Evolutionary conservation across 768 basidiomycete species (phyloP), one percentile per base, ranked within the genome.

Genomic region (Paxillus involutus): DNA sequence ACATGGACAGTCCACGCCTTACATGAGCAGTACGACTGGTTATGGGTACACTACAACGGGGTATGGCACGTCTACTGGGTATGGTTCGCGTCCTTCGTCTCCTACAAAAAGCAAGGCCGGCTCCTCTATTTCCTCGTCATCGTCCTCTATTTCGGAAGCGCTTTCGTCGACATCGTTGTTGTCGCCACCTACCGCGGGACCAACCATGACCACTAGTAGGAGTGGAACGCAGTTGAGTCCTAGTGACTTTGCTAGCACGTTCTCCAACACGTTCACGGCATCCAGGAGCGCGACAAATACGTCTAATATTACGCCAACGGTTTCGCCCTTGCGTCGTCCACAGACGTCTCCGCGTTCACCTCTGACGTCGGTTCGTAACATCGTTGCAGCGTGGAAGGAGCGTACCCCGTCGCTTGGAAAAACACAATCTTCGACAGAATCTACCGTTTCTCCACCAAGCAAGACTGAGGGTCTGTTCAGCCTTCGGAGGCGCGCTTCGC

Each of bases 331-430:
- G 16, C 83, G 84, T 37, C 79, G 85, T 40, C 83, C 85, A 3
- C 82, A 86, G 51, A 76, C 76, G 17, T 83, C 85, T 4, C 86
- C 89, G 4, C 80, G 86, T 9, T 88, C 86, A 4, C 88, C 89
- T 1, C 73, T 89, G 26, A 77, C 84, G 0, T 88, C 85, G 4
- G 86, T 93, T 21, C 80, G 88, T 32, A 91, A 91, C 58, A 83
- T 91, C 37, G 86, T 93, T 7, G 81, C 84, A 0, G 76, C 86
- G 8, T 93, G 90, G 89, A 91, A 90, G 65, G 87, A 89, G 56
- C 80, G 86, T 17, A 86, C 86, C 0, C 86, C 78, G 0, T 74
- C 76, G 19, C 56, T 73, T 12, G 71, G 71, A 3, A 62, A 70
- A 14, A 39, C 62, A 0, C 71, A 75, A 36, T 73, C 75, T 1